Conservation (phyloP, 495 filamentous ascomycete genomes). For the Penicillium maclennaniae region DNA sequence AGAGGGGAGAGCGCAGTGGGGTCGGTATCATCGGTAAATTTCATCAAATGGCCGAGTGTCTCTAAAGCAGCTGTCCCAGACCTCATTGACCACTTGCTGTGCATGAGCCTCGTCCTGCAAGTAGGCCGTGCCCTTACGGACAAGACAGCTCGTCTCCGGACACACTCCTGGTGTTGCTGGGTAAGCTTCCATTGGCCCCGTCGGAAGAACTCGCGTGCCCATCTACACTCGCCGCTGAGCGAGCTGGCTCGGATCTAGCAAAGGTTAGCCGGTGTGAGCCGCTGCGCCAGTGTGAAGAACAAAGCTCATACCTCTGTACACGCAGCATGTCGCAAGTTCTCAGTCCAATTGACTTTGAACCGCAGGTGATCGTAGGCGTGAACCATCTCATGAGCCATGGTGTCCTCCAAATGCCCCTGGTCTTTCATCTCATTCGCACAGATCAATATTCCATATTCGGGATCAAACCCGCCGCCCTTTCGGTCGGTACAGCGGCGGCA, state of each 20-base stretch:
- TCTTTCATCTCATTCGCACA: slow-evolving; percentile 84
- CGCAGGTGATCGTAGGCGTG: slow-evolving; percentile 92
- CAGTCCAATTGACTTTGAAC: slow-evolving; percentile 80
- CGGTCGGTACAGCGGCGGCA: slow-evolving; percentile 70
- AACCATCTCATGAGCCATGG: slow-evolving; percentile 94
- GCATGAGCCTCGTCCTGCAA: slow-evolving; percentile 88
- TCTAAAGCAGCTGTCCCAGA: slow-evolving; percentile 93
- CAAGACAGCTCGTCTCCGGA: slow-evolving; percentile 70
- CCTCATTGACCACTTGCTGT: slow-evolving; percentile 83
- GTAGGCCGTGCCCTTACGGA: slow-evolving; percentile 70
- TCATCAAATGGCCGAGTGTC: slow-evolving; percentile 96
- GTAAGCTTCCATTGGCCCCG: slow-evolving; percentile 82
- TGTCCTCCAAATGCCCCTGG: slow-evolving; percentile 80
- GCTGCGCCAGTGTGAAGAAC: not conserved
- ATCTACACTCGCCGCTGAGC: slow-evolving; percentile 90
- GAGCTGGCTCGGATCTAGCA: slow-evolving; percentile 83
- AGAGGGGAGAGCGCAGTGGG: not conserved
- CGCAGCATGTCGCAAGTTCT: slow-evolving; percentile 80
- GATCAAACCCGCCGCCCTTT: slow-evolving; percentile 76
- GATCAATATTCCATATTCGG: slow-evolving; percentile 77
- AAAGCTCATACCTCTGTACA: slow-evolving; percentile 75
- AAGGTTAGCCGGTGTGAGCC: not conserved
- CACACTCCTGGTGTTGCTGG: slow-evolving; percentile 90
- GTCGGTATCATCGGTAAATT: slow-evolving; percentile 71
- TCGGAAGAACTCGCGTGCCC: slow-evolving; percentile 78